Evolutionary conservation across 2,329 filamentous ascomycete species (phyloP).

Genomic region (Paracoccidioides brasiliensis): DNA sequence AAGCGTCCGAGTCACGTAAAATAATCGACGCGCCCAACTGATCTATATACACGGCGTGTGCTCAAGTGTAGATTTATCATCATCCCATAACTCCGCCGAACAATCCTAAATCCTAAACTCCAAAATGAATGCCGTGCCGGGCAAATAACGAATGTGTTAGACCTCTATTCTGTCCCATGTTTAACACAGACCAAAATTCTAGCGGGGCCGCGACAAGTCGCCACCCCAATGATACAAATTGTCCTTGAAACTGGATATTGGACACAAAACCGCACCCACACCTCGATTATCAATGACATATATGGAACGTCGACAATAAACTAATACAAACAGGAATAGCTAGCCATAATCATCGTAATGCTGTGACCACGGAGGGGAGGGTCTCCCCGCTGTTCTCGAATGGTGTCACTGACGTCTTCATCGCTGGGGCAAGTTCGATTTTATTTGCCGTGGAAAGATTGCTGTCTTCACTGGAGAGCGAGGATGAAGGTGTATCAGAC

Average conservation of each 20-base stretch:
- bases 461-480: neutral
- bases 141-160: neutral
- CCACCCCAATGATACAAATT: neutral
- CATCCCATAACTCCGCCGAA: neutral
- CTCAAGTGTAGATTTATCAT: neutral
- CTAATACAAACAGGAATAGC: constrained; percentile 3
- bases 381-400: neutral
- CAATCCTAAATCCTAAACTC: neutral
- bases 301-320: neutral
- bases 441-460: neutral
- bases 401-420: neutral
- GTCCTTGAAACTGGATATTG: neutral
- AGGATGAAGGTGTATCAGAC: constrained; percentile 2
- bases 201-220: neutral
- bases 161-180: neutral
- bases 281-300: constrained; percentile 4
- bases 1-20: neutral
- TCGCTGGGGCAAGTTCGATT: neutral
- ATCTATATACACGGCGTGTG: neutral
- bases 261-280: neutral
- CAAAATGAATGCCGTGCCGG: neutral
- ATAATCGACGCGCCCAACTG: neutral
- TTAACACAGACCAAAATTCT: neutral
- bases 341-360: constrained; percentile 7
- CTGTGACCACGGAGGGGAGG: constrained; percentile 5